A percentile compares a stretch with the other conserved stretches of the same genome.
Evolutionary conservation across 345 rosid species (phyloP).

Genomic region (Gossypium ekmanianum): DNA sequence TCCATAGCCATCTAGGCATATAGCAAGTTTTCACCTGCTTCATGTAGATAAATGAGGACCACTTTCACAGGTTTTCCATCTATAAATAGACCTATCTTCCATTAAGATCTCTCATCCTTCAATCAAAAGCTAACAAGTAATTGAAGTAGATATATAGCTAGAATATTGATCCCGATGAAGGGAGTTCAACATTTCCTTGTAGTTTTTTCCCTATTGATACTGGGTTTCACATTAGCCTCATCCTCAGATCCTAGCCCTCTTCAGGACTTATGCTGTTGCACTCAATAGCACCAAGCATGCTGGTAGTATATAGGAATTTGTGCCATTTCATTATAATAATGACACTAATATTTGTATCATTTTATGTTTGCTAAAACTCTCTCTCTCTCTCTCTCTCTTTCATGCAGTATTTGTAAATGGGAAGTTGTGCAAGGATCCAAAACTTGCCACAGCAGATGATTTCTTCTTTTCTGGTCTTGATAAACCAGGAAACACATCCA

Average conservation of each 20-base stretch:
- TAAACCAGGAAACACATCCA: constrained; percentile 12
- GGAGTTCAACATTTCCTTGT: neutral
- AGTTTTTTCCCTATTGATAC: neutral
- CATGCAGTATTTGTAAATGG: constrained; percentile 31
- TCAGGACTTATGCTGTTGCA: constrained; percentile 11
- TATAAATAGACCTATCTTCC: neutral
- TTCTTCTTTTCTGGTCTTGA: constrained; percentile 25
- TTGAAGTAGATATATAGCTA: neutral
- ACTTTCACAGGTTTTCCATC: neutral
- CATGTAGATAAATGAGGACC: neutral
- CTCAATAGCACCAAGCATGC: neutral
- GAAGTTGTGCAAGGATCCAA: constrained; percentile 33
- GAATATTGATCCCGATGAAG: neutral
- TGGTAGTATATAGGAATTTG: neutral
- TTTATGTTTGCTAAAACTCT: neutral
- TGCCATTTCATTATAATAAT: neutral
- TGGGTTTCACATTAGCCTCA: neutral
- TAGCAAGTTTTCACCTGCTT: neutral
- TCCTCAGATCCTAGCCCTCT: constrained; percentile 9
- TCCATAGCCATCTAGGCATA: neutral
- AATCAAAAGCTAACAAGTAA: neutral
- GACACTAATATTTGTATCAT: neutral
- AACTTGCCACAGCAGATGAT: constrained; percentile 21
- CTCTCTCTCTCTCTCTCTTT: neutral
- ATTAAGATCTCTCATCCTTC: neutral